Base-by-base conservation (phyloP, 768 basidiomycete genomes). In the Boletus rubroflammeus region DNA sequence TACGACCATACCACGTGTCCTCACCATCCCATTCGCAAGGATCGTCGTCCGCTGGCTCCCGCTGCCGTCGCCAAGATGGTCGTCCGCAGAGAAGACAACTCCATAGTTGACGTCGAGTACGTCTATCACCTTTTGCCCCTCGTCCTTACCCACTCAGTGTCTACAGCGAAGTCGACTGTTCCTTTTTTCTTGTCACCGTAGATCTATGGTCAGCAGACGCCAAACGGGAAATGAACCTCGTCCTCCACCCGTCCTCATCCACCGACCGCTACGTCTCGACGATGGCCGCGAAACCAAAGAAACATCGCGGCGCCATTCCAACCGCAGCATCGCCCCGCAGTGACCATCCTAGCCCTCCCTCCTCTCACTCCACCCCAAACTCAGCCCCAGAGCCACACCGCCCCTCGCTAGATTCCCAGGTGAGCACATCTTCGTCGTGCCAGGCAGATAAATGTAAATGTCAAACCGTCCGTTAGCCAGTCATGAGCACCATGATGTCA, bases 121-220 rank as follows among this genome's bases (percentile, higher is more conserved):
- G 90, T 78, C 53, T 36, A 15, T 49, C 41, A 0, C 23, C 11
- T 19, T 21, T 28, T 23, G 7, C n/a, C 34, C 38, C 34, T 36
- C 44, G 43, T 43, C 42, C 46, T 15, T 39, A 14, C 57, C 17
- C 58, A 31, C 58, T 58, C 28, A 54, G 2, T 15, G 7, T 17
- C 28, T 5, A 13, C 65, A 96, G 94, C 59, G 86, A 91, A 44
- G 78, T 96, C 47, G 89, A 95, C 69, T 84, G 80, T 57, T 88
- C 90, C 1, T 95, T 93, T 72, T 91, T 98, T 68, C 72, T 97
- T 40, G 87, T 93, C 26, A 90, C 90, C 17, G 92, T 92, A n/a
- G 94, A 97, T 72, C 74, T 98, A 3, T 96, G 93, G 90, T 91
- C 90, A 0, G 79, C 78, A 41, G 92, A 94, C 61, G 88, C 84